A percentile compares a stretch with the other conserved stretches of the same genome.
phyloP scores from a whole-genome alignment of 2,329 filamentous ascomycete species.

The Polychaeton citri region DNA sequence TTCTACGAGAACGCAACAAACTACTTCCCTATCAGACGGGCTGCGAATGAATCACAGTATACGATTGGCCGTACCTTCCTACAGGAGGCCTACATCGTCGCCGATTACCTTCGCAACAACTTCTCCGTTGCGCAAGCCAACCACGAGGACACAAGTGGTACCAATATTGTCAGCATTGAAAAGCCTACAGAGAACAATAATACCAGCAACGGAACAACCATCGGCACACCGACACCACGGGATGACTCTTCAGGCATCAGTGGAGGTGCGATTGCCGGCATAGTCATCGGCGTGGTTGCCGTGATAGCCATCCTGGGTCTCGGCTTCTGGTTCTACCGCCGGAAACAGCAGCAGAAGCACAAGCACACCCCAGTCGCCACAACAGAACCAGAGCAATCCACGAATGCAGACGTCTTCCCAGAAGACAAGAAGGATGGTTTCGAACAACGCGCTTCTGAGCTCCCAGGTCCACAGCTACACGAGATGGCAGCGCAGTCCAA shows the following conservation, averaged over 20 bases:
- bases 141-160: not conserved
- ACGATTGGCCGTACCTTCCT: conserved; percentile 26
- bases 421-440: not conserved
- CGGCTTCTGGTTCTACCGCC: not conserved
- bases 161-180: not conserved
- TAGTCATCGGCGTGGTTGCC: not conserved
- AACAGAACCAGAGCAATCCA: not conserved
- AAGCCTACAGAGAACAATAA: not conserved
- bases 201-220: not conserved
- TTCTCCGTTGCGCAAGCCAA: conserved; percentile 7
- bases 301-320: not conserved
- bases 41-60: conserved; percentile 24
- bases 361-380: not conserved
- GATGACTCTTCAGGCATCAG: not conserved
- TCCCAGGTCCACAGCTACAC: not conserved
- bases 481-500: not conserved
- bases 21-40: conserved; percentile 27
- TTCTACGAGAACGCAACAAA: conserved; percentile 11
- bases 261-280: not conserved
- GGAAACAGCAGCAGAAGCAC: not conserved
- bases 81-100: conserved; percentile 28
- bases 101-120: conserved; percentile 21
- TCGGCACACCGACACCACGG: not conserved
- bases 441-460: not conserved
- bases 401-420: not conserved